phyloP scores from a whole-genome alignment of 805 yeast genomes.

The Schwanniomyces pseudopolymorphus region DNA sequence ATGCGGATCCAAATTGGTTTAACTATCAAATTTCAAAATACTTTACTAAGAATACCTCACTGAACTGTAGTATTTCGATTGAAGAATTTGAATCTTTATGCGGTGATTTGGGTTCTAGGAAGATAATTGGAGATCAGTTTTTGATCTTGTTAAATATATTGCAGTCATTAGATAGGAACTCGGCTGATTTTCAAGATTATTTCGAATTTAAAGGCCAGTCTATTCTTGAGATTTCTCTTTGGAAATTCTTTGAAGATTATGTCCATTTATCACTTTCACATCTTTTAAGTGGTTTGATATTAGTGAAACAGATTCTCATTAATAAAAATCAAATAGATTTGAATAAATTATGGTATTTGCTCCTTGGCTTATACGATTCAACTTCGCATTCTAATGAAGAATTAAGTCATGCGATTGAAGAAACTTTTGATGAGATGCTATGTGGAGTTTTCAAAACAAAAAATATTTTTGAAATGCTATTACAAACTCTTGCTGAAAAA shows the following conservation, averaged over 20 bases:
- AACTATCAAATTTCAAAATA: slow-evolving; percentile 33
- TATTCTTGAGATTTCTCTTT: slow-evolving; percentile 16
- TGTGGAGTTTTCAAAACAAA: slow-evolving; percentile 24
- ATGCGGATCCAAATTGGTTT: slow-evolving; percentile 38
- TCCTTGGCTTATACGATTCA: slow-evolving; percentile 18
- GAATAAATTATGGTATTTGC: slow-evolving; percentile 21
- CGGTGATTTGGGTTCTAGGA: slow-evolving; percentile 1
- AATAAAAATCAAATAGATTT: slow-evolving; percentile 20
- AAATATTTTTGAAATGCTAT: slow-evolving; percentile 16
- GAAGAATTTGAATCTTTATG: slow-evolving; percentile 15
- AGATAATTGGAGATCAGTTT: slow-evolving; percentile 7
- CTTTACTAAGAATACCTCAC: slow-evolving; percentile 6
- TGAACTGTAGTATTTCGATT: slow-evolving; percentile 9
- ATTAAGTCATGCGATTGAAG: slow-evolving; percentile 24
- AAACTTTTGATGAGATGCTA: slow-evolving; percentile 29
- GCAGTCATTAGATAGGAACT: slow-evolving; percentile 10
- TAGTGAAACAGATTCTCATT: slow-evolving; percentile 37
- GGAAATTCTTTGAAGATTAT: slow-evolving; percentile 15
- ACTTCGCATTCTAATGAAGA: slow-evolving; percentile 13
- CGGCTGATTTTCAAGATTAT: slow-evolving; percentile 14
- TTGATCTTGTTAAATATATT: slow-evolving; percentile 14
- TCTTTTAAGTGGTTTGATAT: slow-evolving; percentile 29
- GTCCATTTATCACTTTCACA: slow-evolving; percentile 7
- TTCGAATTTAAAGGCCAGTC: slow-evolving; percentile 14
- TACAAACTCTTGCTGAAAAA: slow-evolving; percentile 13